phyloP scores from a whole-genome alignment of 441 rosid genomes.

The Bocquillonia castaneifolia region DNA sequence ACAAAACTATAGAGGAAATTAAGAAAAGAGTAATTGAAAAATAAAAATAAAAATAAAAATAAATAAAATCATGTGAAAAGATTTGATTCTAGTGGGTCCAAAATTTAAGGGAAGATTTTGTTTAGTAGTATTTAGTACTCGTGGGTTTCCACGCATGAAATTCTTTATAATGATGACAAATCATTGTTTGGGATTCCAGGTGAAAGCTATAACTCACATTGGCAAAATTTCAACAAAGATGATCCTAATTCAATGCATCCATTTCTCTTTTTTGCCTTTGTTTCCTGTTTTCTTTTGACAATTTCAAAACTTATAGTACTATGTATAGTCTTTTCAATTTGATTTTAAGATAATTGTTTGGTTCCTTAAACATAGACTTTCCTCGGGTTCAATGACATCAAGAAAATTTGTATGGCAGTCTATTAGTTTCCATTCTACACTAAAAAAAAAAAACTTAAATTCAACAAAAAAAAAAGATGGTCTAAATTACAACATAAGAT shows the following conservation, averaged over 20 bases:
- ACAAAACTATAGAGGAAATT: no score
- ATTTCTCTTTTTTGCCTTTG: neutral
- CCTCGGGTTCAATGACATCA: no score
- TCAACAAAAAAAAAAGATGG: no score
- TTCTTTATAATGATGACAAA: slow-evolving; percentile 19
- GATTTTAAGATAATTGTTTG: no score
- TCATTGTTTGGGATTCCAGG: neutral
- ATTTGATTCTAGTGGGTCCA: slow-evolving; percentile 8
- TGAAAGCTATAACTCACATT: neutral
- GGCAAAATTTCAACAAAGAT: neutral
- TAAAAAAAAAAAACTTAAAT: no score
- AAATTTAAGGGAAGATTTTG: slow-evolving; percentile 10
- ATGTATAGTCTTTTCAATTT: no score
- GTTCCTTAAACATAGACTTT: no score
- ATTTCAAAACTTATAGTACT: no score
- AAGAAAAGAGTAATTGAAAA: no score
- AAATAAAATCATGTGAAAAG: neutral
- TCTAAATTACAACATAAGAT: no score
- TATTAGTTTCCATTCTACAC: no score
- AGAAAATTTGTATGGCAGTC: no score
- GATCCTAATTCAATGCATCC: neutral
- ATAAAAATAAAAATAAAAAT: neutral
- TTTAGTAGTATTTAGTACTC: neutral
- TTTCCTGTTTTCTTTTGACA: neutral
- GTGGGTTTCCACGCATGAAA: slow-evolving; percentile 21